These are phyloP conservation scores for Lasiosphaeria ovina DNA, from an alignment of 495 filamentous ascomycete genomes.

Conservation along the genomic window DNA sequence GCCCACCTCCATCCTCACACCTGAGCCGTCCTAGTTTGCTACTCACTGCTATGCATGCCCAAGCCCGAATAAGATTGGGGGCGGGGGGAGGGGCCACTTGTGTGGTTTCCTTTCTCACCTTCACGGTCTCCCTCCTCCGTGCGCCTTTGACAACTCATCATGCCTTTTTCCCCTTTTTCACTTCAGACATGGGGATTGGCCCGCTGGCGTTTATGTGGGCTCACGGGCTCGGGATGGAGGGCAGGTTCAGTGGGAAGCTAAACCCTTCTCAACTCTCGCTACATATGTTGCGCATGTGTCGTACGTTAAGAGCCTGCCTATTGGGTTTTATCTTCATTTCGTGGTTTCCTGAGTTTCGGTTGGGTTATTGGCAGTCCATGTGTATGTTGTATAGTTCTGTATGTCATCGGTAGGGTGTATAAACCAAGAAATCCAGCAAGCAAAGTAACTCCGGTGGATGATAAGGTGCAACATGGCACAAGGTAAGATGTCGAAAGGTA, in stretches of 20 bases:
- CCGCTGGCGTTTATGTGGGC: background rate
- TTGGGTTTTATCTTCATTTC: too few species aligned
- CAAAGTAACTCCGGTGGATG: too few species aligned
- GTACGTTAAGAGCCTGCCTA: too few species aligned
- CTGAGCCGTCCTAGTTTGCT: background rate
- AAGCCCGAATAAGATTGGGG: background rate
- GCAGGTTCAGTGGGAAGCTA: constrained; percentile 4
- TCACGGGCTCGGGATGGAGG: background rate
- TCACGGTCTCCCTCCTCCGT: background rate
- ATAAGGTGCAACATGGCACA: too few species aligned
- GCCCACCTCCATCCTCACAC: background rate
- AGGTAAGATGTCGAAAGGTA: too few species aligned
- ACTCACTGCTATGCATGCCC: too few species aligned
- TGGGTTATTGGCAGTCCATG: too few species aligned
- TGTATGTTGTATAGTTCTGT: too few species aligned
- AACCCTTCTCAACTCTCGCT: constrained; percentile 11
- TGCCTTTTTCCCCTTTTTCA: constrained; percentile 5
- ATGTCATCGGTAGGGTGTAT: too few species aligned
- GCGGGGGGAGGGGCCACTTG: background rate
- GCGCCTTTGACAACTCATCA: constrained; percentile 22
- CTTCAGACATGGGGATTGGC: background rate
- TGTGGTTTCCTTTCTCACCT: background rate
- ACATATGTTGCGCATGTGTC: constrained; percentile 4
- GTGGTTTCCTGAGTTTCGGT: too few species aligned
- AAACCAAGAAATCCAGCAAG: too few species aligned